Evolutionary conservation across 257 asterid genomes (phyloP).

Genomic region (Ligustrum vulgare): DNA sequence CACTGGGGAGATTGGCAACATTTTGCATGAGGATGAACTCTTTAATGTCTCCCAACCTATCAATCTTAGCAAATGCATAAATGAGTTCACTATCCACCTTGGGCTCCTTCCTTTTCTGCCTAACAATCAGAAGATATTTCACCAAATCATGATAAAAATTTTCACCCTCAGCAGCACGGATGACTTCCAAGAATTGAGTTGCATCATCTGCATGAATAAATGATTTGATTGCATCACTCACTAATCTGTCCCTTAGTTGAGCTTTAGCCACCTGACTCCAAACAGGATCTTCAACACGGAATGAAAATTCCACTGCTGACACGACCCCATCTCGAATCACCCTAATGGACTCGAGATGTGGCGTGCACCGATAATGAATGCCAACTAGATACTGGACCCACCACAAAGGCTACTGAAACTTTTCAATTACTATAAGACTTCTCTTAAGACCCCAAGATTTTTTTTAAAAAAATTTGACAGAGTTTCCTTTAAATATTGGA

Average conservation of each 20-base stretch:
- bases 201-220: slow-evolving; percentile 96
- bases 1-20: slow-evolving; percentile 97
- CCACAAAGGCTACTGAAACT: too few species aligned
- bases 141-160: slow-evolving; percentile 94
- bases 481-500: too few species aligned
- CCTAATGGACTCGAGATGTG: too few species aligned
- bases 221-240: slow-evolving; percentile 96
- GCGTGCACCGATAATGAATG: too few species aligned
- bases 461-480: too few species aligned
- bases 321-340: too few species aligned
- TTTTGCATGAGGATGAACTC: slow-evolving; percentile 97
- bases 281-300: slow-evolving; percentile 95
- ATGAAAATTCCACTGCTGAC: slow-evolving; percentile 98
- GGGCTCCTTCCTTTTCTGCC: slow-evolving; percentile 97
- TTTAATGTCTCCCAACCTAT: slow-evolving; percentile 86
- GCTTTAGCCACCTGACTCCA: slow-evolving; percentile 99
- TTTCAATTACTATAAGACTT: too few species aligned
- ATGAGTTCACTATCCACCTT: slow-evolving; percentile 98
- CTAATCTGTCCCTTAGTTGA: slow-evolving; percentile 94
- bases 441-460: too few species aligned
- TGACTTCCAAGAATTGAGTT: slow-evolving; percentile 87
- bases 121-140: slow-evolving; percentile 92
- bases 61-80: slow-evolving; percentile 97
- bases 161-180: slow-evolving; percentile 77
- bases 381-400: too few species aligned